Evolutionary conservation across 169 alveolate genomes (phyloP).

Genomic region (Theileria orientalis): DNA sequence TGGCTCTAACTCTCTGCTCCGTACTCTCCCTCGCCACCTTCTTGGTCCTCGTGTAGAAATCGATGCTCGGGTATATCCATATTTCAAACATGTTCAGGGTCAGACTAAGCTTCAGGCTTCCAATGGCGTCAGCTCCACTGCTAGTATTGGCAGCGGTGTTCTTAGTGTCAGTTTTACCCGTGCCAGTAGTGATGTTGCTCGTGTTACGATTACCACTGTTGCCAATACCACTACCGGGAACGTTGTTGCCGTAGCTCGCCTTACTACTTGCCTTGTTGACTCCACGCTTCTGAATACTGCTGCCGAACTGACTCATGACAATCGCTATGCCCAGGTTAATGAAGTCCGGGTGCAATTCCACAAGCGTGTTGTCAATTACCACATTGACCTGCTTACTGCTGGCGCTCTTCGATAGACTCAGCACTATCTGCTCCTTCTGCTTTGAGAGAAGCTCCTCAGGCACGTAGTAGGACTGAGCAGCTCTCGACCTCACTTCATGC

Average conservation of each 20-base stretch:
- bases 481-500: not conserved
- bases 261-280: not conserved
- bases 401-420: not conserved
- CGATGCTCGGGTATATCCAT: not conserved
- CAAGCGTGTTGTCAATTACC: not conserved
- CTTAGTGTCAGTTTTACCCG: too few species aligned
- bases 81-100: conserved; percentile 1
- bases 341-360: conserved; percentile 9
- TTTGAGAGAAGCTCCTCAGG: not conserved
- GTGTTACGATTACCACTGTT: too few species aligned
- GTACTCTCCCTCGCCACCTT: not conserved
- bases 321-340: not conserved
- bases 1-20: not conserved
- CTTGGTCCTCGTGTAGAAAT: not conserved
- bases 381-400: not conserved
- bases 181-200: too few species aligned
- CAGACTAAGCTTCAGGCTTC: not conserved
- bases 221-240: too few species aligned
- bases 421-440: not conserved
- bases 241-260: not conserved
- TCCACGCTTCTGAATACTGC: too few species aligned
- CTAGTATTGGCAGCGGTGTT: too few species aligned
- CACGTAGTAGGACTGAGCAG: not conserved
- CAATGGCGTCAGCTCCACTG: too few species aligned
- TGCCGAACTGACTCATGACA: not conserved